Percentiles rank a stretch among this genome's conserved stretches.
Evolutionary conservation across 2,329 filamentous ascomycete species (phyloP).

Genomic region (Neofusicoccum laricinum): DNA sequence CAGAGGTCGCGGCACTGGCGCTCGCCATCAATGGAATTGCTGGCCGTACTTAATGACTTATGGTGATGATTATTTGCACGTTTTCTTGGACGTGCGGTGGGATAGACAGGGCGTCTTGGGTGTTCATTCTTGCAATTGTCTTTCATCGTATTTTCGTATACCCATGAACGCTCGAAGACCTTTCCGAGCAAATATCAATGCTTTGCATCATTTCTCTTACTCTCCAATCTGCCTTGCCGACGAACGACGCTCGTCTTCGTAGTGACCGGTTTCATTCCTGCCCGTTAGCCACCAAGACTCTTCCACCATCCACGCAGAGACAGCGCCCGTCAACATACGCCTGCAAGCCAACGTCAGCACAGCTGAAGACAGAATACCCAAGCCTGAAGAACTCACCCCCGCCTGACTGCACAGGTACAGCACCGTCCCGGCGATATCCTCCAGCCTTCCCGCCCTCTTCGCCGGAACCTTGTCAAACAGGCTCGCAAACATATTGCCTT

Average conservation of each 20-base stretch:
- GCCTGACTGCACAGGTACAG: conserved; percentile 34
- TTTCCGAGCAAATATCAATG: neutral
- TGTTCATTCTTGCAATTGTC: neutral
- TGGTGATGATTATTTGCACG: neutral
- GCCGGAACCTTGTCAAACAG: conserved; percentile 37
- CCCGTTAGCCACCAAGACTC: conserved; percentile 41
- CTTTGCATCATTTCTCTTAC: too few relatives aligned
- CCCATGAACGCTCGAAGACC: neutral
- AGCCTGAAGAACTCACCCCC: neutral
- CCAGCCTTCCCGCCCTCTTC: conserved; percentile 34
- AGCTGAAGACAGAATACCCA: too few relatives aligned
- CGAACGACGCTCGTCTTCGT: too few relatives aligned
- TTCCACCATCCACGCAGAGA: conserved; percentile 41
- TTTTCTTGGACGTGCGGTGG: neutral
- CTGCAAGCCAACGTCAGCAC: conserved; percentile 37
- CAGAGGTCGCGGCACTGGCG: conserved; percentile 32
- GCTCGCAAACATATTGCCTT: conserved; percentile 41
- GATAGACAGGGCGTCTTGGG: neutral
- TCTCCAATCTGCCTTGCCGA: too few relatives aligned
- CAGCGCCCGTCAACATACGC: conserved; percentile 41
- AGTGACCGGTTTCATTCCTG: neutral
- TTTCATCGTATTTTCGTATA: neutral
- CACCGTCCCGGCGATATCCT: conserved; percentile 45
- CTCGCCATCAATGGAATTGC: conserved; percentile 31
- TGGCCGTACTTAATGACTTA: neutral